Base-by-base conservation (phyloP, 2,329 filamentous ascomycete genomes). In the Rutstroemia sydowiana region DNA sequence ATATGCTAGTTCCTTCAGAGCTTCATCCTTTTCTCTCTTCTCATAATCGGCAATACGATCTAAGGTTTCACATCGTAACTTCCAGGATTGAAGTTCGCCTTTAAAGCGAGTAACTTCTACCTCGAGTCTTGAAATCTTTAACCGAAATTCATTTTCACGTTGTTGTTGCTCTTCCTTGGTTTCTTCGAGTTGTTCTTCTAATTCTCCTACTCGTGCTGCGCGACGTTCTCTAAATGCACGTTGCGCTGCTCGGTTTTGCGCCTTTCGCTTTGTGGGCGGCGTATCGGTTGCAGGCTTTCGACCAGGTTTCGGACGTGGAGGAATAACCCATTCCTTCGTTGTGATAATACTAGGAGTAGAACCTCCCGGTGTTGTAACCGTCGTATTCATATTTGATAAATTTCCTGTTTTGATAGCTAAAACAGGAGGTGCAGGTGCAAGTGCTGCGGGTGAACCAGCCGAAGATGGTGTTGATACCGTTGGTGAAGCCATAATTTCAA, bases 241-340 rank as follows among this genome's bases (percentile, higher is more conserved):
- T 71, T 97, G 92, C 3, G 92, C 92, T 43, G 88, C 87, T 55
- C 93, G 81, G 69, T 97, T 97, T 72, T 97, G 93, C 1, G 88
- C 87, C 74, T 96, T 95, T 59, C 93, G 82, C 73, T 95, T 95
- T 40, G 90, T 95, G 1, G 88, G 87, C 13, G 91, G 90, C 48
- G 91, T 95, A 66, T 96, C 91, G 32, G 88, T 95, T 43, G 89
- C 88, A 3, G 92, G 91, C 75, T 97, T 97, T 61, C 92, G 83
- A 45, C 92, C 92, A 20, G 93, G 92, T 75, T 91, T 92, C 43
- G 88, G 88, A 55, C 88, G 79, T 26, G 88, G 88, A 21, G 88
- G 88, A 41, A 93, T 83, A 21, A 92, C 78, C 88, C 88, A 93
- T 80, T 92, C 86, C 68, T 84, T 91, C 62, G 80, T 87, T 32